Evolutionary conservation across 164 flowering plant genomes (phyloP).

Genomic region (Magnolia kwangsiensis): DNA sequence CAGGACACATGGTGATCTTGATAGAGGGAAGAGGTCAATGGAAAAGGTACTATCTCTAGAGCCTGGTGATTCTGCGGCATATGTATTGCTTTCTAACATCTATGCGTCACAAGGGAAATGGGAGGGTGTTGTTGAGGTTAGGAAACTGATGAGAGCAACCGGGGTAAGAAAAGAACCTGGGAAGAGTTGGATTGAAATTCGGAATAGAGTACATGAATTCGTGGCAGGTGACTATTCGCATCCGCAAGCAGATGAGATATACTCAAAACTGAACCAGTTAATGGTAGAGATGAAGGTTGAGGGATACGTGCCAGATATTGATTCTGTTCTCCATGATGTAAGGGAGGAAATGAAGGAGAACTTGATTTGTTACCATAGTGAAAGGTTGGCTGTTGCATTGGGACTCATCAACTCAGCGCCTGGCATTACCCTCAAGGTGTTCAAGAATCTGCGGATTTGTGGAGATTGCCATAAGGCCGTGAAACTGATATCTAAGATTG

Average conservation of each 20-base stretch:
- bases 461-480: slow-evolving; percentile 7
- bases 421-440: slow-evolving; percentile 3
- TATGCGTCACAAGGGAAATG: slow-evolving; percentile 17
- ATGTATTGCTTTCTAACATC: slow-evolving; percentile 24
- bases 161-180: slow-evolving; percentile 17
- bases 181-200: slow-evolving; percentile 19
- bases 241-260: slow-evolving; percentile 15
- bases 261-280: slow-evolving; percentile 11
- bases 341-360: slow-evolving; percentile 4
- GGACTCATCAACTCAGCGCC: slow-evolving; percentile 3
- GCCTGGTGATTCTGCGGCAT: slow-evolving; percentile 19
- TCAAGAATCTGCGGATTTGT: slow-evolving; percentile 8
- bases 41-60: slow-evolving; percentile 17
- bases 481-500: slow-evolving; percentile 8
- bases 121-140: slow-evolving; percentile 15
- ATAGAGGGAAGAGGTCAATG: slow-evolving; percentile 11
- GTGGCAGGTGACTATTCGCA: slow-evolving; percentile 15
- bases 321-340: slow-evolving; percentile 4
- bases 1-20: slow-evolving; percentile 12
- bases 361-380: slow-evolving; percentile 1
- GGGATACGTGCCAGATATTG: slow-evolving; percentile 12
- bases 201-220: slow-evolving; percentile 19
- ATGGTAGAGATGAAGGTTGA: slow-evolving; percentile 13
- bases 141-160: slow-evolving; percentile 19
- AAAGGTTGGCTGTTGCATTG: slow-evolving; percentile 9